Base-by-base conservation (phyloP, 1,284 basidiomycete genomes). In the Microbotryomycetes sp. region DNA sequence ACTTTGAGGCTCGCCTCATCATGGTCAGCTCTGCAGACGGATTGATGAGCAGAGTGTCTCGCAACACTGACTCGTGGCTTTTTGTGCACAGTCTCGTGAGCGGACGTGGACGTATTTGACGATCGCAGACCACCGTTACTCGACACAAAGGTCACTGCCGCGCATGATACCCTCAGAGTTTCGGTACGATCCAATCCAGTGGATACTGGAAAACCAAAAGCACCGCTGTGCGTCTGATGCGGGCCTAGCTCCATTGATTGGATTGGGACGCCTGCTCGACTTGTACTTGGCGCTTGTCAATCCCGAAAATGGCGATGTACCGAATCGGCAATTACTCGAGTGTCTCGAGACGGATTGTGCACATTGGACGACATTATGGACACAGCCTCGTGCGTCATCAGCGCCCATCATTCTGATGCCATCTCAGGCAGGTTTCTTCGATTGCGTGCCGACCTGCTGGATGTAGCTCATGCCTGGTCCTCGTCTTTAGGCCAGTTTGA, bases 1-100 rank as follows among this genome's bases (percentile, higher is more conserved):
- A 71, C 52, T 48, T 64, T 9, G 60, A 61, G n/a, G 66, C 66
- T 30, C 52, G 71, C 7, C 52, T 56, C 7, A 56, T 61, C 1
- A 49, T 71, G 52, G 68, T 27, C 45, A 45, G 45, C 26, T 4
- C 31, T 29, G 3, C 4, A 11, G 35, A 41, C 35, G 35, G 35
- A 11, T 41, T 41, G 35, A 41, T 41, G 35, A n/a, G n/a, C n/a
- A n/a, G n/a, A n/a, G n/a, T n/a, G n/a, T n/a, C n/a, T n/a, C n/a
- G n/a, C n/a, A n/a, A n/a, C n/a, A n/a, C 35, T 11, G 35, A 9
- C 35, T 41, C 18, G 11, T 41, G 11, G 18, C 18, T 11, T 11
- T 31, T 28, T 5, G n/a, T 3, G 11, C 24, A 18, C 53, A 54
- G 29, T 59, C 55, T 27, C 30, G 45, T 15, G 61, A 62, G 29